A percentile compares a stretch with the other conserved stretches of the same genome.
These are phyloP conservation scores for Phragmites australis DNA, from an alignment of 176 grass and related monocot species.

Conservation along the genomic window DNA sequence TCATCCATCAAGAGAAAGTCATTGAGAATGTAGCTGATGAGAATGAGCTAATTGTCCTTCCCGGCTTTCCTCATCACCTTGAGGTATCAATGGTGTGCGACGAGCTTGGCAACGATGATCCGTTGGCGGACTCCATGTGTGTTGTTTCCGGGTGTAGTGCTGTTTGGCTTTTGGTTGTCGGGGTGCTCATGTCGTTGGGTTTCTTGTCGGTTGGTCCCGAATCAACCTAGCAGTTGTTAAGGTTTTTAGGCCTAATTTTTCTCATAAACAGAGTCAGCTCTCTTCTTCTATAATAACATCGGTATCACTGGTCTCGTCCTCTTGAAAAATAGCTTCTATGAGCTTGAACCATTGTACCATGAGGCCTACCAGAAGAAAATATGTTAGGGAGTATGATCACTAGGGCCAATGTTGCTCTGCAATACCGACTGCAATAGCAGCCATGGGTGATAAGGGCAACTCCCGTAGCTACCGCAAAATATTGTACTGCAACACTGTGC, in stretches of 20 bases:
- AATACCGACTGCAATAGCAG: constrained; percentile 7
- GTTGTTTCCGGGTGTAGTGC: too few species aligned
- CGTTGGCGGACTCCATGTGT: too few species aligned
- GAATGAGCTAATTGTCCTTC: constrained; percentile 14
- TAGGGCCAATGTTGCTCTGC: constrained; percentile 43
- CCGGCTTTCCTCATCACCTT: constrained; percentile 25
- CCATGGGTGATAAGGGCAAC: constrained; percentile 31
- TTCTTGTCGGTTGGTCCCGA: too few species aligned
- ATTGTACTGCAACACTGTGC: too few species aligned
- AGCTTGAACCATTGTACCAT: constrained; percentile 35
- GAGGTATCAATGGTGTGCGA: constrained; percentile 32
- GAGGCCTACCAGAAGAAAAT: constrained; percentile 20
- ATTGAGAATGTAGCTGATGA: constrained; percentile 17
- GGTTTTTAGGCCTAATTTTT: too few species aligned
- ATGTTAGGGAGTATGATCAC: constrained; percentile 29
- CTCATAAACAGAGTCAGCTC: too few species aligned
- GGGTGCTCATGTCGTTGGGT: too few species aligned
- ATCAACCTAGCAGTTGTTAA: too few species aligned
- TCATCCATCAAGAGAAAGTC: constrained; percentile 27
- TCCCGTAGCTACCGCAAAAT: too few species aligned
- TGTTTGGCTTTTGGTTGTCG: too few species aligned
- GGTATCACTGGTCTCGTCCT: constrained; percentile 35
- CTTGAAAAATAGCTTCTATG: constrained; percentile 46
- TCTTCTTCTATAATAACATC: too few species aligned
- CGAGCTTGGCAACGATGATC: too few species aligned